Evolutionary conservation across 2,329 filamentous ascomycete species (phyloP).

Genomic region (Bipolaris bicolor): DNA sequence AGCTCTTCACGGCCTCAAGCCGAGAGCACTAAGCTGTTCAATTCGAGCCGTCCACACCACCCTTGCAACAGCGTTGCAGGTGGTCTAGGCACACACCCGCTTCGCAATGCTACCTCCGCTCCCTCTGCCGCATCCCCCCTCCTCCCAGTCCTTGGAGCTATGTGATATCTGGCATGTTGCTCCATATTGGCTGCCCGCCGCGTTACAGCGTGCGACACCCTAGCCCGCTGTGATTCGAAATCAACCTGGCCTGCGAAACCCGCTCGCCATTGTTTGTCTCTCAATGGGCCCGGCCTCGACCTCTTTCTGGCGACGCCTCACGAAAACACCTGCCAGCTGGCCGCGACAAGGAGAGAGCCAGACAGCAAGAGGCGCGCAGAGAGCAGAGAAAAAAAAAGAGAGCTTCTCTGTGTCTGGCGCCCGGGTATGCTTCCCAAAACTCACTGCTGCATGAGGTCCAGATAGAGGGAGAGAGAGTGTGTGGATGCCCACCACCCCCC

Average conservation of each 20-base stretch:
- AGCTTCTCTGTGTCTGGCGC: conserved; percentile 16
- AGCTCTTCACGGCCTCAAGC: conserved; percentile 3
- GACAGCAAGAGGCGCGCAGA: neutral
- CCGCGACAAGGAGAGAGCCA: neutral
- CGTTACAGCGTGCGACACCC: conserved; percentile 43
- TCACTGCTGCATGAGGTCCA: conserved; percentile 29
- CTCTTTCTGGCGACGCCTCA: conserved; percentile 38
- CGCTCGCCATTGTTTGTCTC: conserved; percentile 39
- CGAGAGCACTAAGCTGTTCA: conserved; percentile 10
- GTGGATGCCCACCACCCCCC: conserved; percentile 17
- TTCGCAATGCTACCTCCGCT: conserved; percentile 1
- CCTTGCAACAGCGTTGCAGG: conserved; percentile 7
- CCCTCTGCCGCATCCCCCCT: conserved; percentile 1
- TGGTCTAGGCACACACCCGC: conserved; percentile 1
- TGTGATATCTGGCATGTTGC: conserved; percentile 44
- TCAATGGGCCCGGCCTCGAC: conserved; percentile 43
- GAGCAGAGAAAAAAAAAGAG: conserved; percentile 8
- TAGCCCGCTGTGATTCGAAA: conserved; percentile 38
- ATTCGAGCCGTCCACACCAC: conserved; percentile 20
- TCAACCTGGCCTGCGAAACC: conserved; percentile 40
- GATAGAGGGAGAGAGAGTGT: conserved; percentile 12
- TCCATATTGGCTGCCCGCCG: conserved; percentile 39
- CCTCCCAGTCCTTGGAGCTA: conserved; percentile 34
- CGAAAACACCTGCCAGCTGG: conserved; percentile 33
- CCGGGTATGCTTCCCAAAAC: conserved; percentile 22